phyloP scores from a whole-genome alignment of 805 yeast genomes.

The Saccharomyces kudriavzevii region DNA sequence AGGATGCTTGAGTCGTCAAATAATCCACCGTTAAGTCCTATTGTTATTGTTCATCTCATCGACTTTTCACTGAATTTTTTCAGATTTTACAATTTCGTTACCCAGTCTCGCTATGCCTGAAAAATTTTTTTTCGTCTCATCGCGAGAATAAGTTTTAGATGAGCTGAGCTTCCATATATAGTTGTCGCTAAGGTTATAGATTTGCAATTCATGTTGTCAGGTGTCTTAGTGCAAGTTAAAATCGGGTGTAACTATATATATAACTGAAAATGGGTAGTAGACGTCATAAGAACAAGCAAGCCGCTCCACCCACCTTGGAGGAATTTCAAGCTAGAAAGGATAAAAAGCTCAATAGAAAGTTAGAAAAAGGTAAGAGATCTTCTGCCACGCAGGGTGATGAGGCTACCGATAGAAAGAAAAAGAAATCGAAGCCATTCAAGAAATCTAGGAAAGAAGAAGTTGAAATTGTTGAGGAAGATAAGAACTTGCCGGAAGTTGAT shows the following conservation, averaged over 20 bases:
- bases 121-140: conserved; percentile 10
- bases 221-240: neutral
- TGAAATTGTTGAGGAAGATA: conserved; percentile 20
- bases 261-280: conserved; percentile 62
- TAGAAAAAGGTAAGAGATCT: conserved; percentile 31
- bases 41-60: conserved; percentile 12
- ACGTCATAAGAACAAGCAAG: conserved; percentile 87
- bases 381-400: conserved; percentile 14
- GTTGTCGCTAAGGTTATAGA: neutral
- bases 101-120: neutral
- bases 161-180: neutral
- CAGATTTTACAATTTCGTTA: neutral
- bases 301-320: conserved; percentile 81
- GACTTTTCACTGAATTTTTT: neutral
- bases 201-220: neutral
- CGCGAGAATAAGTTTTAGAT: conserved; percentile 1
- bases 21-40: neutral
- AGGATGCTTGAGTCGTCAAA: neutral
- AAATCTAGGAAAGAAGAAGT: conserved; percentile 11
- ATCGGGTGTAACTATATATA: neutral
- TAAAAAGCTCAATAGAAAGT: conserved; percentile 31
- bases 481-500: conserved; percentile 57
- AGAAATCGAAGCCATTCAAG: conserved; percentile 1
- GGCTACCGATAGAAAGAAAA: conserved; percentile 9
- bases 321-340: conserved; percentile 58